Conservation (phyloP, 305 asterid species). For the Striga hermonthica region DNA sequence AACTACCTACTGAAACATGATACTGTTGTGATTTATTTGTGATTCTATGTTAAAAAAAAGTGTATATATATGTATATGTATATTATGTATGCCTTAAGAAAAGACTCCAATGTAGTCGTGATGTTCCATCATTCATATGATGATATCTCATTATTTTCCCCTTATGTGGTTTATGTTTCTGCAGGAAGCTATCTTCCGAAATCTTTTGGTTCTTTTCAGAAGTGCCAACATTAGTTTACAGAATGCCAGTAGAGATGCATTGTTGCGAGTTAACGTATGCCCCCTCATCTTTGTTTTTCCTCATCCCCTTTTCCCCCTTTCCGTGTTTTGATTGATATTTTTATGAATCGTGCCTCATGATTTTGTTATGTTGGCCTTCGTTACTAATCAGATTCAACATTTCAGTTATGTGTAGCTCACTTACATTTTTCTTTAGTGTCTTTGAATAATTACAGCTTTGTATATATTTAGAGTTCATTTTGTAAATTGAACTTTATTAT, state of each 20-base stretch:
- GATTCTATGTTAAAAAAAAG: not conserved
- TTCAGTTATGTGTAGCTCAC: not conserved
- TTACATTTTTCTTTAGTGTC: not conserved
- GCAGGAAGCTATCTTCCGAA: constrained; percentile 66
- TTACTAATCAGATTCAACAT: constrained; percentile 6
- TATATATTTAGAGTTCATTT: not conserved
- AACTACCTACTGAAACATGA: not conserved
- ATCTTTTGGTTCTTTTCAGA: constrained; percentile 65
- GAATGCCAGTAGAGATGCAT: constrained; percentile 63
- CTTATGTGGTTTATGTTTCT: constrained; percentile 11
- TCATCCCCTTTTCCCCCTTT: not conserved
- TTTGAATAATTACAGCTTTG: not conserved
- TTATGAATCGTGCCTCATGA: constrained; percentile 7
- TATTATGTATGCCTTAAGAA: too few relatives aligned
- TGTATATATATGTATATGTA: too few relatives aligned
- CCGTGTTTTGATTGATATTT: not conserved
- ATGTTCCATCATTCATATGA: too few relatives aligned
- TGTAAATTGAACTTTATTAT: too few relatives aligned
- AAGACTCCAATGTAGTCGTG: too few relatives aligned
- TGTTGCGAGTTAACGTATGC: constrained; percentile 72
- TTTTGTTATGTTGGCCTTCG: constrained; percentile 6
- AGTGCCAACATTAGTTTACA: constrained; percentile 56
- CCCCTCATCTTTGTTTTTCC: constrained; percentile 30
- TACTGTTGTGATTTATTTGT: constrained; percentile 14
- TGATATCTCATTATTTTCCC: too few relatives aligned